Evolutionary conservation across 176 grass and related monocot species (phyloP).

Genomic region (Oryza coarctata): DNA sequence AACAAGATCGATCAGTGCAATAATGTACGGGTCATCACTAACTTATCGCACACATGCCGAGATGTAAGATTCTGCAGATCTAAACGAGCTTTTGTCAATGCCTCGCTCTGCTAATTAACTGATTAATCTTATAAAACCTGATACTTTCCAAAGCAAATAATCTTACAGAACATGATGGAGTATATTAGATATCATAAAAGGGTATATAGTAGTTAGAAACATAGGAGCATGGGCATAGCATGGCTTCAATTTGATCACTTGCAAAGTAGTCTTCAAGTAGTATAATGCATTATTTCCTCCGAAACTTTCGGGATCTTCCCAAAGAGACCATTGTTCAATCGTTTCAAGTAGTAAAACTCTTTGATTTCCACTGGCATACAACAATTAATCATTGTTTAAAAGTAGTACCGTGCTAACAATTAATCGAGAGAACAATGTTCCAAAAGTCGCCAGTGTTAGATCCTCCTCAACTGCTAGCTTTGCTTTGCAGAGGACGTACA

Average conservation of each 20-base stretch:
- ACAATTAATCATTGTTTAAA: neutral
- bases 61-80: conserved; percentile 36
- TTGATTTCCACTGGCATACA: neutral
- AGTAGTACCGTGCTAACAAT: neutral
- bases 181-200: neutral
- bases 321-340: neutral
- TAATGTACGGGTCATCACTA: conserved; percentile 12
- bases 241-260: neutral
- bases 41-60: conserved; percentile 17
- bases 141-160: neutral
- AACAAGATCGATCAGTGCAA: conserved; percentile 24
- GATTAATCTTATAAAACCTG: neutral
- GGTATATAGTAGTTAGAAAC: neutral
- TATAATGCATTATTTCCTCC: conserved; percentile 12
- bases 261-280: neutral
- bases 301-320: conserved; percentile 3
- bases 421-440: neutral
- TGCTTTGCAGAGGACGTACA: neutral
- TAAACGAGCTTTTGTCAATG: conserved; percentile 35
- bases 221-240: neutral
- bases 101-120: neutral
- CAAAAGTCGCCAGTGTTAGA: neutral
- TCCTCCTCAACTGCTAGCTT: neutral
- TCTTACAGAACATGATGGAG: neutral
- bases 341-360: neutral